phyloP scores from a whole-genome alignment of 2,329 filamentous ascomycete species.

The Periconia sp. region DNA sequence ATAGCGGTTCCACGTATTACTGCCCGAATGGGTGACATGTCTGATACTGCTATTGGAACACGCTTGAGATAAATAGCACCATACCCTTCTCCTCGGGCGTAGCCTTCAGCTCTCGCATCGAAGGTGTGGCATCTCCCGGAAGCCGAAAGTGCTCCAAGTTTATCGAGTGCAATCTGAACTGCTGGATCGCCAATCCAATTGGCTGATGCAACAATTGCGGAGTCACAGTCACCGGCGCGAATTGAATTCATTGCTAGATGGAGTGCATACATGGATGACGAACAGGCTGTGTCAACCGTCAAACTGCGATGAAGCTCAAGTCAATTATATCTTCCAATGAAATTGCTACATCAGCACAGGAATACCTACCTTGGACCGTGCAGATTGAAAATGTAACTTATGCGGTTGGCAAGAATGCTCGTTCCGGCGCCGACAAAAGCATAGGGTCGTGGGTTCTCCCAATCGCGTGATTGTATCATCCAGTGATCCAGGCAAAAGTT shows the following conservation, averaged over 20 bases:
- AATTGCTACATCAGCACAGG: too few species aligned
- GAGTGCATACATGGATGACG: slow-evolving; percentile 26
- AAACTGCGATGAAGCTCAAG: too few species aligned
- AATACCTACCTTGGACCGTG: slow-evolving; percentile 27
- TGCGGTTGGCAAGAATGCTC: slow-evolving; percentile 26
- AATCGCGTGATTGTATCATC: slow-evolving; percentile 17
- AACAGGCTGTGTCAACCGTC: slow-evolving; percentile 24
- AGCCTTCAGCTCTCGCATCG: slow-evolving; percentile 25
- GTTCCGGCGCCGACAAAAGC: slow-evolving; percentile 11
- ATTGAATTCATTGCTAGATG: slow-evolving; percentile 23
- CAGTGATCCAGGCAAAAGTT: slow-evolving; percentile 18
- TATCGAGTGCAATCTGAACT: slow-evolving; percentile 10
- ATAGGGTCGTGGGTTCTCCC: slow-evolving; percentile 13
- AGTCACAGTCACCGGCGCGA: slow-evolving; percentile 20
- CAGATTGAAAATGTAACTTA: slow-evolving; percentile 33
- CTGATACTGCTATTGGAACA: slow-evolving; percentile 4
- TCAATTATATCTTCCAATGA: too few species aligned
- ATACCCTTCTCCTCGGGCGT: slow-evolving; percentile 19
- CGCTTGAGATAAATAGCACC: slow-evolving; percentile 16
- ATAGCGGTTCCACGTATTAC: slow-evolving; percentile 14
- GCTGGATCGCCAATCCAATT: slow-evolving; percentile 19
- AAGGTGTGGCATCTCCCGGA: slow-evolving; percentile 21
- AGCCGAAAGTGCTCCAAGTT: slow-evolving; percentile 22
- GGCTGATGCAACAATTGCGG: slow-evolving; percentile 19
- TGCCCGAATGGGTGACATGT: slow-evolving; percentile 16